Evolutionary conservation across 345 rosid genomes (phyloP).

Genomic region (Chamaenerion angustifolium): DNA sequence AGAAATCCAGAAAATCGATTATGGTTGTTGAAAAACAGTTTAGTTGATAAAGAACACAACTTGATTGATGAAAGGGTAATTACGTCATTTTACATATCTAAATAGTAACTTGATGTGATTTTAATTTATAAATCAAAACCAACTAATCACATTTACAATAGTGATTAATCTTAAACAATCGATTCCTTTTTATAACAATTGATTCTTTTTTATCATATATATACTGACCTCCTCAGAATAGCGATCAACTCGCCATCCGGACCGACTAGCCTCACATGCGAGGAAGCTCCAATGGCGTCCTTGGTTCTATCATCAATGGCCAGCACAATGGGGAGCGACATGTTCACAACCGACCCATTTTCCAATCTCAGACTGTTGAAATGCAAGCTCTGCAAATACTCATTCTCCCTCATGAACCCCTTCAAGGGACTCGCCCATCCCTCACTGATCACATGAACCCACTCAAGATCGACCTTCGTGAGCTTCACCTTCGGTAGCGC

Average conservation of each 20-base stretch:
- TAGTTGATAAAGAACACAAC: too few relatives aligned
- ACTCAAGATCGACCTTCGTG: slow-evolving; percentile 68
- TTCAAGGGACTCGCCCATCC: slow-evolving; percentile 94
- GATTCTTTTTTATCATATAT: not conserved
- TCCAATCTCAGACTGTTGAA: slow-evolving; percentile 52
- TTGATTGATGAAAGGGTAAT: too few relatives aligned
- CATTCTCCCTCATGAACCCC: slow-evolving; percentile 91
- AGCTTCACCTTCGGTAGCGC: slow-evolving; percentile 53
- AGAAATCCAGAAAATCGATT: too few relatives aligned
- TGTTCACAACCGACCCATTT: slow-evolving; percentile 55
- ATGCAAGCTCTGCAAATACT: slow-evolving; percentile 87
- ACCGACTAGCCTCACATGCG: slow-evolving; percentile 42
- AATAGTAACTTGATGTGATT: too few relatives aligned
- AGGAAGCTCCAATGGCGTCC: slow-evolving; percentile 45
- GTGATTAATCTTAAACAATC: too few relatives aligned
- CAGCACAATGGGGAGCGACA: slow-evolving; percentile 95
- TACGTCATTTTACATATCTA: too few relatives aligned
- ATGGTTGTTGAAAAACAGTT: too few relatives aligned
- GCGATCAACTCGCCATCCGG: slow-evolving; percentile 55
- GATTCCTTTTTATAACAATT: too few relatives aligned
- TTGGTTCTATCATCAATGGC: slow-evolving; percentile 72
- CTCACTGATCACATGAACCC: slow-evolving; percentile 89
- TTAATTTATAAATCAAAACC: too few relatives aligned
- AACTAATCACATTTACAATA: too few relatives aligned
- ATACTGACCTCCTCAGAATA: slow-evolving; percentile 47